A percentile compares a stretch with the other conserved stretches of the same genome.
These are phyloP conservation scores for Helianthus annuus DNA, from an alignment of 129 eudicot species.

Conservation along the genomic window DNA sequence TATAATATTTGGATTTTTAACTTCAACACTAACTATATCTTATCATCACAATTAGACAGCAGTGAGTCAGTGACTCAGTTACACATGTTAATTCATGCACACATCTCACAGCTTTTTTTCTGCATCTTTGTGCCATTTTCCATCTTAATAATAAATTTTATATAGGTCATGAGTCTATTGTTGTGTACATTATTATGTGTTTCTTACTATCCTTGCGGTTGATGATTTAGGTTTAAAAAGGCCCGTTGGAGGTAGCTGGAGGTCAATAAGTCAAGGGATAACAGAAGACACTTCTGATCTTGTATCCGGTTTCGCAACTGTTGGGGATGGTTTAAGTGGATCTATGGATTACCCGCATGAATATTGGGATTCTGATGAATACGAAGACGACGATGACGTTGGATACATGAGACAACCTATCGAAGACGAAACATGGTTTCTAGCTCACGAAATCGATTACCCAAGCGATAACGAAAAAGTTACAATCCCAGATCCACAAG, in stretches of 20 bases:
- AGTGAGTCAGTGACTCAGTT: neutral
- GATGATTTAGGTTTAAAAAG: constrained; percentile 54
- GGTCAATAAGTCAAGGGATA: constrained; percentile 86
- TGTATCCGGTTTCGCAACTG: constrained; percentile 91
- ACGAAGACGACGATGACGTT: constrained; percentile 92
- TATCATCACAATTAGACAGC: constrained; percentile 2
- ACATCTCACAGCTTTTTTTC: neutral
- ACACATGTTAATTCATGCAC: constrained; percentile 11
- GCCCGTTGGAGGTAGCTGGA: constrained; percentile 76
- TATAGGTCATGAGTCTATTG: constrained; percentile 1
- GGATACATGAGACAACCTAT: constrained; percentile 98
- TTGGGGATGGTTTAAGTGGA: constrained; percentile 91
- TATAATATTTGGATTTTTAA: neutral
- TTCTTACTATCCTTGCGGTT: constrained; percentile 17
- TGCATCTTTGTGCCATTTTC: neutral
- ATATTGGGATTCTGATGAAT: constrained; percentile 98
- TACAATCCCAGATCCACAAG: constrained; percentile 74
- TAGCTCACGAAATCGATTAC: constrained; percentile 96
- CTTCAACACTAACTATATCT: neutral
- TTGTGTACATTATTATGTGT: neutral
- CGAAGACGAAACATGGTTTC: constrained; percentile 96
- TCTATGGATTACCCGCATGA: constrained; percentile 84
- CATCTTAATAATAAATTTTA: neutral
- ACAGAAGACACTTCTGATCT: constrained; percentile 86
- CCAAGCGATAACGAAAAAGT: constrained; percentile 96